Evolutionary conservation across 2,329 filamentous ascomycete genomes (phyloP), one percentile per base, ranked within the genome.

Genomic region (Orbilia oligospora): DNA sequence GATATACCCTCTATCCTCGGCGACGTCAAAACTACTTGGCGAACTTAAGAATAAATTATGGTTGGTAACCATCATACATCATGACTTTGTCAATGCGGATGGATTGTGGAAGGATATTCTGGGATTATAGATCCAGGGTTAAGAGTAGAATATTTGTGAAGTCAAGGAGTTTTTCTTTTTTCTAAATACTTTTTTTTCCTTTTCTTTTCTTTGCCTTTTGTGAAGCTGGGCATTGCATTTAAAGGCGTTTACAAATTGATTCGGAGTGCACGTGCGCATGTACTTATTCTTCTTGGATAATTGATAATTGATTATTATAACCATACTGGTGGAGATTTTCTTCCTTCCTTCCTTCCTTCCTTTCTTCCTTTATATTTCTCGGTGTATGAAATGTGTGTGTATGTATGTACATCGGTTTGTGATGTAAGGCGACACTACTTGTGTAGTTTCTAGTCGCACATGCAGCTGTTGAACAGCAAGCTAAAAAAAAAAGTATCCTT

Each of bases 61-160:
- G 92, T 86, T 99, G 81, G 94, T 98, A 51, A 98, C 97, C 86
- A 88, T 96, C 72, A 95, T 96, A 82, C 92, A 94, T 84, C 93
- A 94, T 82, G 90, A 92, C 68, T 96, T 88, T 84, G 86, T 94
- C 14, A 89, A 94, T 63, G 87, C 87, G 77, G 88, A 93, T 61
- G 91, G 89, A 24, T 83, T 96, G 82, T 96, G 93, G 93, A 86
- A 90, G 58, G 85, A 93, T 80, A 84, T 94, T 82, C 83, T 87
- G 66, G 84, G 83, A 48, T 86, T 83, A 24, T 82, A 80, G 53
- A 33, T 3, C 27, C 0, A 22, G n/a, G 2, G 30, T 56, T 22
- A 6, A 5, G 16, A 20, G 18, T 16, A 4, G 6, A 20, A 33
- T 30, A 30, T 30, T 6, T 30, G 27, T 36, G 33, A 36, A 12